Conservation (phyloP, 2,329 filamentous ascomycete species). For the Plectosphaerella plurivora region DNA sequence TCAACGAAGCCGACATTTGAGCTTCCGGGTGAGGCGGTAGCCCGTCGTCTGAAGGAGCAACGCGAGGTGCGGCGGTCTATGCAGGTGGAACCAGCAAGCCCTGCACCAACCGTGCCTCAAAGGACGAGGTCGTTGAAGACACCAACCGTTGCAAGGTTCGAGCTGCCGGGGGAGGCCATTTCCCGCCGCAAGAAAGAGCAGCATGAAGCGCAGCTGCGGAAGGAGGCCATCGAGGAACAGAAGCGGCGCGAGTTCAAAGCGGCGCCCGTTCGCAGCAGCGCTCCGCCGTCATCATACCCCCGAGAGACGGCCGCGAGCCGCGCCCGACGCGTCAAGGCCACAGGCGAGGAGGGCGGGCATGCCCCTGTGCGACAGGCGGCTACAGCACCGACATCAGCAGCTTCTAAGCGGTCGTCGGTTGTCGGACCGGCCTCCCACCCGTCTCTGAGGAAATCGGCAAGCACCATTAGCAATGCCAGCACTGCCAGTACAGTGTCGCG, state of each 20-base stretch:
- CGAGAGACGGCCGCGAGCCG: constrained; percentile 56
- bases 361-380: background rate
- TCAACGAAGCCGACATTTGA: constrained; percentile 57
- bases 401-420: constrained; percentile 13
- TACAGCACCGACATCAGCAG: background rate
- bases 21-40: constrained; percentile 58
- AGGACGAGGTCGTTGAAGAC: constrained; percentile 46
- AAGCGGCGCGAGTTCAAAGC: constrained; percentile 62
- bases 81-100: constrained; percentile 15
- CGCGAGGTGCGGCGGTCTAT: constrained; percentile 49
- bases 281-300: constrained; percentile 35
- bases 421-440: background rate
- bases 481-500: constrained; percentile 4
- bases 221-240: constrained; percentile 56
- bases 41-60: constrained; percentile 53
- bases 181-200: constrained; percentile 51
- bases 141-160: constrained; percentile 53
- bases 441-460: background rate
- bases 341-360: constrained; percentile 7
- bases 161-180: constrained; percentile 60
- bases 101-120: constrained; percentile 28
- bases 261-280: constrained; percentile 45
- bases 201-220: constrained; percentile 48
- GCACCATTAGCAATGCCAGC: constrained; percentile 1
- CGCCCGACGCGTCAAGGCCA: constrained; percentile 43